Percentiles rank a stretch among this genome's conserved stretches.
Evolutionary conservation across 768 basidiomycete genomes (phyloP).

Genomic region (Fistulinella prunicolor): DNA sequence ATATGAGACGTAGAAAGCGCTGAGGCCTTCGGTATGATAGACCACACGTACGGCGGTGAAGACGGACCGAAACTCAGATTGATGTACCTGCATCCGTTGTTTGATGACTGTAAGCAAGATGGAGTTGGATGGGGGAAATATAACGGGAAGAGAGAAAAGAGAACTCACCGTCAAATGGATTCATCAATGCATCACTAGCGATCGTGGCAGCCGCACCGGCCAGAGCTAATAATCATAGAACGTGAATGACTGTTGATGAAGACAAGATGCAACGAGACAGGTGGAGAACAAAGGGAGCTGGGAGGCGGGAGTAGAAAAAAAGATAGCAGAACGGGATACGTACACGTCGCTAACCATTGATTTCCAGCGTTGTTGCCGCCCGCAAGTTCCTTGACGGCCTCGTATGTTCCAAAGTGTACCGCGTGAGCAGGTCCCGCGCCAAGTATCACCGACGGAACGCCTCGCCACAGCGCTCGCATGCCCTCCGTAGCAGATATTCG

Average conservation of each 20-base stretch:
- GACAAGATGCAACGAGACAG: background rate
- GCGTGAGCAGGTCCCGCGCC: constrained; percentile 99
- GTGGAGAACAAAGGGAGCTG: background rate
- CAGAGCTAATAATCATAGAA: constrained; percentile 51
- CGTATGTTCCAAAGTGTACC: constrained; percentile 94
- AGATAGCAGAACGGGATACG: constrained; percentile 30
- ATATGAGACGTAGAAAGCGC: constrained; percentile 97
- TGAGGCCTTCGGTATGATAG: constrained; percentile 79
- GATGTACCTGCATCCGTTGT: constrained; percentile 98
- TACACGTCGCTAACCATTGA: constrained; percentile 88
- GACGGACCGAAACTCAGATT: constrained; percentile 87
- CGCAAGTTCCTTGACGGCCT: constrained; percentile 88
- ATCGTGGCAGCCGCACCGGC: constrained; percentile 95
- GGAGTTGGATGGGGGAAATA: constrained; percentile 13
- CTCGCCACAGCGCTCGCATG: constrained; percentile 87
- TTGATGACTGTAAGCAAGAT: constrained; percentile 77
- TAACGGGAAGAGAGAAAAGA: background rate
- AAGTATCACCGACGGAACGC: constrained; percentile 91
- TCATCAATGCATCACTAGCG: constrained; percentile 97
- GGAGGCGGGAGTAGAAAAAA: constrained; percentile 3
- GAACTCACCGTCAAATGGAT: constrained; percentile 92
- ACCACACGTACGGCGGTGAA: constrained; percentile 82
- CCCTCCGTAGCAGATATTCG: constrained; percentile 96
- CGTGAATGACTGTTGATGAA: constrained; percentile 14
- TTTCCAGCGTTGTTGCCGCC: constrained; percentile 78